Base-by-base conservation (phyloP, 306 rosid genomes). In the Abrus precatorius region DNA sequence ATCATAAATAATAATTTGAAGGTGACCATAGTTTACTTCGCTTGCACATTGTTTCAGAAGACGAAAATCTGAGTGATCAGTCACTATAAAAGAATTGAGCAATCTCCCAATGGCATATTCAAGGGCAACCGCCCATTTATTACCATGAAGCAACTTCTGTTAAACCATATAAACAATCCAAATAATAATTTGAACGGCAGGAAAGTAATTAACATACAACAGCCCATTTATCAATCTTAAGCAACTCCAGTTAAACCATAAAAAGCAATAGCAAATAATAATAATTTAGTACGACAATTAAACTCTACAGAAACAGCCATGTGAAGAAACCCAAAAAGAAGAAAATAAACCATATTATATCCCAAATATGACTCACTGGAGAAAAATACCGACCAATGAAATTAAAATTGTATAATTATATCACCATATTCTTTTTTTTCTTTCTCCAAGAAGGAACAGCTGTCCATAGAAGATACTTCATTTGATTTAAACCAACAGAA, bases 71-170 rank as follows among this genome's bases (percentile, higher is more conserved):
- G 80, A 84, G 84, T 91, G 96, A 87, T 91, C 83, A 27, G 97
- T 90, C 77, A 95, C 99, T 52, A 95, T 91, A 86, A 95, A 95
- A 73, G 97, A 89, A 85, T 93, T 93, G 64, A 95, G 92, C 91
- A 93, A 75, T 85, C 80, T 90, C 75, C 99, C 99, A 69, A 95
- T 59, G 57, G 99, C 99, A 83, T 71, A 66, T 85, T 95, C 99
- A 82, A 91, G 81, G 40, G 95, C 92, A 41, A 78, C 65, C 53
- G 94, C 99, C 99, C 99, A 95, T 72, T 65, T 61, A 69, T 95
- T 90, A 8, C 86, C 97, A 74, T 88, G 82, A 41, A 77, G 83
- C 89, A 95, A 88, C 74, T 85, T 90, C 99, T 95, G 91, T 86
- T 68, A 82, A 60, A 82, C 36, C 80, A 77, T 52, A 53, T 62